These are phyloP conservation scores for Tolypocladium guangdongense DNA, from an alignment of 2,329 filamentous ascomycete genomes.

Conservation along the genomic window DNA sequence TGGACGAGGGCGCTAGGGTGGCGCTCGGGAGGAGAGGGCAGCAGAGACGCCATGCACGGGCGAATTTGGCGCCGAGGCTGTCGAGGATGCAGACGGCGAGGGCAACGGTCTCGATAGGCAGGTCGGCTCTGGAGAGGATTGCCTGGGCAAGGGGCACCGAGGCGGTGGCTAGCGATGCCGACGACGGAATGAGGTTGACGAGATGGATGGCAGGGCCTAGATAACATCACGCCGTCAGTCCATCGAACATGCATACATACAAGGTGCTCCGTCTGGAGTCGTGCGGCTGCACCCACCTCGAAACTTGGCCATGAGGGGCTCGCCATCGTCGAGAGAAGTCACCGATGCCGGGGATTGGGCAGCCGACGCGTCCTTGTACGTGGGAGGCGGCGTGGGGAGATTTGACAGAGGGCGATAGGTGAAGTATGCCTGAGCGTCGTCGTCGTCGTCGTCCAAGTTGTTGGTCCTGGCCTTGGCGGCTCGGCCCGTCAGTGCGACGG, in stretches of 20 bases:
- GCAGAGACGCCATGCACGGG: conserved; percentile 48
- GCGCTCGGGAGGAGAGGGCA: conserved; percentile 36
- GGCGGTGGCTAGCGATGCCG: conserved; percentile 47
- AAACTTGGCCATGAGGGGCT: conserved; percentile 27
- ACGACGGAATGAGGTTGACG: conserved; percentile 53
- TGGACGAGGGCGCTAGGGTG: conserved; percentile 15
- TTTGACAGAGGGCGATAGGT: conserved; percentile 59
- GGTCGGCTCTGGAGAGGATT: conserved; percentile 44
- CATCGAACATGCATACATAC: too few species aligned
- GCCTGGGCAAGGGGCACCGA: conserved; percentile 49
- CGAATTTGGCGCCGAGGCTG: conserved; percentile 51
- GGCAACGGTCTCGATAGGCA: conserved; percentile 51
- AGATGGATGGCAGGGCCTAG: conserved; percentile 55
- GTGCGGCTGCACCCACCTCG: conserved; percentile 20
- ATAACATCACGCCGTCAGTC: not conserved
- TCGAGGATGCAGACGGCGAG: conserved; percentile 57
- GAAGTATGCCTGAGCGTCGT: conserved; percentile 44
- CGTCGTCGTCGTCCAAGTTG: conserved; percentile 11
- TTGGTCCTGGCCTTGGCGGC: not conserved
- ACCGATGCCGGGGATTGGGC: conserved; percentile 27
- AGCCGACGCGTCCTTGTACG: conserved; percentile 32
- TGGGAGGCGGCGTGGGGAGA: conserved; percentile 55
- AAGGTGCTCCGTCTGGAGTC: not conserved
- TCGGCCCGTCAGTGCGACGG: not conserved
- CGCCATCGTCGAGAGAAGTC: conserved; percentile 31